Evolutionary conservation across 2,329 filamentous ascomycete species (phyloP).

Genomic region (Coniochaeta hoffmannii): DNA sequence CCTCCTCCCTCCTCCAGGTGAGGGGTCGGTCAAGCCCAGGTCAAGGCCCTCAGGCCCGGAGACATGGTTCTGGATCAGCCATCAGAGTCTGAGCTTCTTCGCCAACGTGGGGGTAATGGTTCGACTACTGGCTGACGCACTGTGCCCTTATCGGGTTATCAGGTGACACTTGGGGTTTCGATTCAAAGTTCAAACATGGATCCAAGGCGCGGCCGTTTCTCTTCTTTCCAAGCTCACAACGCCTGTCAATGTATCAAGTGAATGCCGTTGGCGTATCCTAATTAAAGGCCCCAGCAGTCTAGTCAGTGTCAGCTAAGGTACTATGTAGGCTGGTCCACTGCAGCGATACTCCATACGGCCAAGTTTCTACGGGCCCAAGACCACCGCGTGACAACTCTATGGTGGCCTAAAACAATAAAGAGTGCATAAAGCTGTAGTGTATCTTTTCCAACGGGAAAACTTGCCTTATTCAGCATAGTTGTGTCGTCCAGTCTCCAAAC

Average conservation of each 20-base stretch:
- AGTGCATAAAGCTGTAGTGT: no score
- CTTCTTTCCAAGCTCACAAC: no score
- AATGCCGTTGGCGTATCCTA: no score
- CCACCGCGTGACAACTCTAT: background rate
- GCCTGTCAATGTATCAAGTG: no score
- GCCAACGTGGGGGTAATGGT: background rate
- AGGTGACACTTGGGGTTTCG: no score
- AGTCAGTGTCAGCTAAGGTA: no score
- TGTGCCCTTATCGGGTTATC: background rate
- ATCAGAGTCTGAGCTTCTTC: background rate
- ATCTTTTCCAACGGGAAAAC: background rate
- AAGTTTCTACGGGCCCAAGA: background rate
- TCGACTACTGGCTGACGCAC: background rate
- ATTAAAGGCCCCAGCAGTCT: no score
- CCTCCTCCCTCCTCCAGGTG: background rate
- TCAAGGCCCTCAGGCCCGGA: background rate
- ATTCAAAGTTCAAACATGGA: no score
- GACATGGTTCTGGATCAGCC: constrained; percentile 3
- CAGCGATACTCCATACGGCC: background rate
- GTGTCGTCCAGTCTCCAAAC: background rate
- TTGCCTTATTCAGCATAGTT: background rate
- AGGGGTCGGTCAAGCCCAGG: background rate
- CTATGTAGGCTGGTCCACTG: background rate
- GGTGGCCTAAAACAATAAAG: background rate
- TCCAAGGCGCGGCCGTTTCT: no score